Evolutionary conservation across 768 basidiomycete genomes (phyloP).

Genomic region (Cubamyces lactineus): DNA sequence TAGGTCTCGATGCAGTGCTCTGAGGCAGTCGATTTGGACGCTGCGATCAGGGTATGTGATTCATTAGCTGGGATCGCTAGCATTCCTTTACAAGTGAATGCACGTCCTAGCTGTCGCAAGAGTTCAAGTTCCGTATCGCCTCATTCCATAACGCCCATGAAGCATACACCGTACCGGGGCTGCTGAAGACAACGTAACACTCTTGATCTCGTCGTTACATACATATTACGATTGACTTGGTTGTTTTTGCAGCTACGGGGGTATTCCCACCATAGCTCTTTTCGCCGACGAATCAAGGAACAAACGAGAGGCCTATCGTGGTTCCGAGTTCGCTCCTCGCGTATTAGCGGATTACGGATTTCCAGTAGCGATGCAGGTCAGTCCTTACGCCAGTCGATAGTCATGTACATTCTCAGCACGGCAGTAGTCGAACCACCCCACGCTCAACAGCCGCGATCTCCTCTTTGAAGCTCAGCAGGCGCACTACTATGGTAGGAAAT

Average conservation of each 20-base stretch:
- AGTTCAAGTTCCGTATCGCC: constrained; percentile 80
- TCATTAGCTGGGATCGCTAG: neutral
- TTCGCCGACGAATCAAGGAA: constrained; percentile 63
- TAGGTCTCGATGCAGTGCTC: constrained; percentile 72
- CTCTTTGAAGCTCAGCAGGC: constrained; percentile 86
- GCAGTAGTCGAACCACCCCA: constrained; percentile 66
- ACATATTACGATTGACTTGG: neutral
- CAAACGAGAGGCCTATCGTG: constrained; percentile 82
- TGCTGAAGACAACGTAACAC: constrained; percentile 65
- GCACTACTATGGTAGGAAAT: constrained; percentile 63
- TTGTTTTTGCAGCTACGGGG: constrained; percentile 50
- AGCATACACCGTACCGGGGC: constrained; percentile 79
- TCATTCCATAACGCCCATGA: constrained; percentile 83
- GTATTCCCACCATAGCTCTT: constrained; percentile 75
- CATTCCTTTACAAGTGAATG: neutral
- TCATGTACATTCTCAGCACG: neutral
- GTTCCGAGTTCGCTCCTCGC: constrained; percentile 79
- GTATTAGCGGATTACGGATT: constrained; percentile 71
- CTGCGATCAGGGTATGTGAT: constrained; percentile 61
- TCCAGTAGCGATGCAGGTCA: constrained; percentile 74
- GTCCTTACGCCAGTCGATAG: constrained; percentile 3
- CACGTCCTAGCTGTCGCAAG: constrained; percentile 64
- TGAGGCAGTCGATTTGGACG: constrained; percentile 77
- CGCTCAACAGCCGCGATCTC: constrained; percentile 71
- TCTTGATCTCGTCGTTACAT: neutral